Base-by-base conservation (phyloP, 2,329 filamentous ascomycete species). In the Dactylonectria estremocensis region DNA sequence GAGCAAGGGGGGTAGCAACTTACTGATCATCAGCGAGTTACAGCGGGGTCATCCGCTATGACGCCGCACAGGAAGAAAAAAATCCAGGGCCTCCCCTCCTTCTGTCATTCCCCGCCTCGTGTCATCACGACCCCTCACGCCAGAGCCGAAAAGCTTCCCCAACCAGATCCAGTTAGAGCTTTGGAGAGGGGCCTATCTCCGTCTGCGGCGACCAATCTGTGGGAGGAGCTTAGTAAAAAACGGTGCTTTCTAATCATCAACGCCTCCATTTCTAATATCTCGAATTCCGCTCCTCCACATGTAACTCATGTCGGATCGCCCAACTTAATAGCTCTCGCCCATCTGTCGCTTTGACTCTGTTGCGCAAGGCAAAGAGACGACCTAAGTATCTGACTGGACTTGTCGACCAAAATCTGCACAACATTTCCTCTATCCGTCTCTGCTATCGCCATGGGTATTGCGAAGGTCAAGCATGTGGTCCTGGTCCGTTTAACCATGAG, bases 401-500 rank as follows among this genome's bases (percentile, higher is more conserved):
- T n/a, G 7, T 49, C 43, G 43, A 53, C 5, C 13, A 37, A 37
- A 8, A 8, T 11, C 16, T 43, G 40, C 37, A 16, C 49, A 61
- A 52, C 40, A 35, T 22, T 8, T 14, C 33, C 43, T 43, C 49
- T 37, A 20, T 28, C 20, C 18, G 6, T 49, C 10, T 20, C 31
- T 13, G 45, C 55, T n/a, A 22, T 40, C 53, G 62, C 49, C 31
- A 82, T 82, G 81, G 78, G 81, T 20, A 74, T 82, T 45, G 76
- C 77, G 52, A 91, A 91, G 74, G 88, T 95, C 76, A 92, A 93
- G 76, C 91, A 95, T 78, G 92, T 96, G 70, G 86, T 95, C 71
- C 88, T 96, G 74, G 93, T 94, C 83, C 37, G 84, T 80, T 45
- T 20, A 49, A 52, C 24, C 24, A 28, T 1, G 4, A 28, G 24